Percentiles rank a stretch among this genome's conserved stretches.
These are phyloP conservation scores for Hymenochaete sp. DNA, from an alignment of 1,284 basidiomycete genomes.

Conservation along the genomic window DNA sequence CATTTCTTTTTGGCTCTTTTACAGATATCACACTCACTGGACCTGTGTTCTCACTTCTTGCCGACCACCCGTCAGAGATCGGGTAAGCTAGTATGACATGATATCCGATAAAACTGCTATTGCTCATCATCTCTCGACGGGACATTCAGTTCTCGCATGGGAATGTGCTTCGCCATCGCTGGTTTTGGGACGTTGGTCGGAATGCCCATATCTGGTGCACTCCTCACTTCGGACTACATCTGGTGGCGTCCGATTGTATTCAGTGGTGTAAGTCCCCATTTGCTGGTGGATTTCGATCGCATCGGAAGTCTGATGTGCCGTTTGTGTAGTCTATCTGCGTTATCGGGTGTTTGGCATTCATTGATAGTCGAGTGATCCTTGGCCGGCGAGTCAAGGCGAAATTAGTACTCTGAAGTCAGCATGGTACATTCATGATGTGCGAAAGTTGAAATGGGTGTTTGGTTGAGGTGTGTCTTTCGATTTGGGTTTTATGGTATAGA, in stretches of 20 bases:
- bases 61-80: conserved; percentile 6
- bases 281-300: too few species aligned
- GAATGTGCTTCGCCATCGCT: conserved; percentile 11
- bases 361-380: background rate
- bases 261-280: conserved; percentile 6
- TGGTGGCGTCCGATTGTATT: conserved; percentile 15
- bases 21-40: conserved; percentile 5
- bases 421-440: too few species aligned
- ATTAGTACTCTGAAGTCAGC: too few species aligned
- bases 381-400: background rate
- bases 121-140: background rate
- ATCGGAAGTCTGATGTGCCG: background rate
- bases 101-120: background rate
- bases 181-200: background rate
- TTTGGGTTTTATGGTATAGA: too few species aligned
- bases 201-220: conserved; percentile 8
- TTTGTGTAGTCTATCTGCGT: background rate
- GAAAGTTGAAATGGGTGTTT: too few species aligned
- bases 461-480: too few species aligned
- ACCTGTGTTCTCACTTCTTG: conserved; percentile 8
- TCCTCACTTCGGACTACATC: conserved; percentile 5
- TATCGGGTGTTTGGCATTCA: background rate
- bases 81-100: background rate
- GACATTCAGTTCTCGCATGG: conserved; percentile 3
- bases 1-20: background rate